Base-by-base conservation (phyloP, 257 asterid species). In the Voacanga thouarsii region DNA sequence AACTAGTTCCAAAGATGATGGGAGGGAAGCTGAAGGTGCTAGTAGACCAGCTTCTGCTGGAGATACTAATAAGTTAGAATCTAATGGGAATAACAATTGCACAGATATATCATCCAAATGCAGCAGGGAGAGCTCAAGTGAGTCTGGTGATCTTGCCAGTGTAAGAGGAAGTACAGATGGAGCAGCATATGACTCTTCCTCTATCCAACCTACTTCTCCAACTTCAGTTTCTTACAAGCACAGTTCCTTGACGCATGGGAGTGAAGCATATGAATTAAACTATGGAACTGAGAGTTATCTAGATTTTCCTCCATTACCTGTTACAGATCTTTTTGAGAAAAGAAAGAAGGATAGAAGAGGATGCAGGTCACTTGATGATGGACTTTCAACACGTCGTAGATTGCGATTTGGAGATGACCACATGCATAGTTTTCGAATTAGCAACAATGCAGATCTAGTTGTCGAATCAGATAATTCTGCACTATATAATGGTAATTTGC, bases 241-340 rank as follows among this genome's bases (percentile, higher is more conserved):
- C 86, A 85, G 81, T 83, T 82, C 90, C 72, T 81, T 84, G 71
- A 82, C 77, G 39, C 64, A 76, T 77, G 88, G 77, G 74, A 80
- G 79, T 82, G 94, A 85, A 81, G 80, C 89, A 70, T 75, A 68
- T 12, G 90, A 79, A 83, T 83, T 89, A 70, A 82, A 83, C 59
- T 84, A 61, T 84, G 86, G 12, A 65, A 76, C 84, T 81, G 94
- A 81, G 70, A 86, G 82, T 86, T 87, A 80, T 85, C 90, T 90
- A 84, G 98, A 93, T 84, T 95, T 91, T 80, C 96, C 99, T 80
- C 85, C 96, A 57, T 87, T 95, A 82, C 97, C 97, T 61, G 92
- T 91, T 67, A 86, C 92, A 53, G 85, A 93, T 89, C 88, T 95
- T 83, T 93, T 95, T 83, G 91, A 89, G 84, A 90, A 87, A 60